A percentile compares a stretch with the other conserved stretches of the same genome.
These are phyloP conservation scores for Singerocomus inundabilis DNA, from an alignment of 1,284 basidiomycete genomes.

Conservation along the genomic window DNA sequence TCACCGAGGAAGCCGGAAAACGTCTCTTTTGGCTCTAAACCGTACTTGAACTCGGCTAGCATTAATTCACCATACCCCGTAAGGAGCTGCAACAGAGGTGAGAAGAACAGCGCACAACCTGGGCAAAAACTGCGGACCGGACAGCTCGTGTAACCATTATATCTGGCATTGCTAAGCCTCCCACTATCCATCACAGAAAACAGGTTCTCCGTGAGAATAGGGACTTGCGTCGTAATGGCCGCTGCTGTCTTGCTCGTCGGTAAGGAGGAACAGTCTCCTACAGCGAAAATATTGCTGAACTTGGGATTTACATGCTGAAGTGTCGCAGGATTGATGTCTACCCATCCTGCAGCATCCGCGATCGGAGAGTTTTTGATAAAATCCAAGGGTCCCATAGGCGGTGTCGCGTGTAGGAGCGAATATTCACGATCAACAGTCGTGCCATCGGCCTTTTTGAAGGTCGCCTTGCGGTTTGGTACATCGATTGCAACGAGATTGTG, in stretches of 20 bases:
- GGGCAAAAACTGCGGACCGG: constrained; percentile 50
- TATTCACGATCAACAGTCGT: constrained; percentile 71
- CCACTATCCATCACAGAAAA: constrained; percentile 73
- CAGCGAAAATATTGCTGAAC: constrained; percentile 81
- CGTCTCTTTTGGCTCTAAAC: constrained; percentile 81
- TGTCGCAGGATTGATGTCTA: constrained; percentile 79
- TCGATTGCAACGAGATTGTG: constrained; percentile 85
- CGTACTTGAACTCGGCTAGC: constrained; percentile 91
- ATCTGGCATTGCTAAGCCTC: constrained; percentile 61
- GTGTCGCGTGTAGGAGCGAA: constrained; percentile 84
- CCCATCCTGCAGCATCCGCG: constrained; percentile 84
- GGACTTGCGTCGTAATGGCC: constrained; percentile 88
- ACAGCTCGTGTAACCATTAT: constrained; percentile 86
- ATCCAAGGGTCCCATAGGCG: constrained; percentile 88
- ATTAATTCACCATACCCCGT: constrained; percentile 86
- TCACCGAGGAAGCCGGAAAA: constrained; percentile 68
- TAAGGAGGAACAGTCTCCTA: constrained; percentile 89
- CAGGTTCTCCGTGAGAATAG: constrained; percentile 91
- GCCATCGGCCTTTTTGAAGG: constrained; percentile 77
- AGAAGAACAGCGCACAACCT: constrained; percentile 1
- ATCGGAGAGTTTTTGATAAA: constrained; percentile 80
- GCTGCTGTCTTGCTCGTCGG: constrained; percentile 97
- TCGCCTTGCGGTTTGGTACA: constrained; percentile 68
- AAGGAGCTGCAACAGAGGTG: constrained; percentile 52
- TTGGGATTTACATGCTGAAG: constrained; percentile 81